A percentile compares a stretch with the other conserved stretches of the same genome.
Conservation (phyloP, 306 rosid species). For the Acacia confusa region DNA sequence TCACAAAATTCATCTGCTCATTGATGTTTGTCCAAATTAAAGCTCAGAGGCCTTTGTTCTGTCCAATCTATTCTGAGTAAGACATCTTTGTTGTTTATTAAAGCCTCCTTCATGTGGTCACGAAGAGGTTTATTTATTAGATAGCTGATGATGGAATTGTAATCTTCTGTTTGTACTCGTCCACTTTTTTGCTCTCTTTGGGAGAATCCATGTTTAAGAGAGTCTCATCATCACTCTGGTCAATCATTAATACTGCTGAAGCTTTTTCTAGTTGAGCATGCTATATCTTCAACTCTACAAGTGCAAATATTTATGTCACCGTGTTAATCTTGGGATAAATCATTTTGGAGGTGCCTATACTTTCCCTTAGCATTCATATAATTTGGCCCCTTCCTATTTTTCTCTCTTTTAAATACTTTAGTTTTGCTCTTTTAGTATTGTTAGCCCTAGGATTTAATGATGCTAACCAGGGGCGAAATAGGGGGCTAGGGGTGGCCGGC, state of each 20-base stretch:
- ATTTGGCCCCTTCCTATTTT: no score
- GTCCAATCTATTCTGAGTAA: constrained; percentile 72
- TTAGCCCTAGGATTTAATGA: no score
- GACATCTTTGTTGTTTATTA: constrained; percentile 46
- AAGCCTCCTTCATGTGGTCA: no score
- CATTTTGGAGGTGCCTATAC: no score
- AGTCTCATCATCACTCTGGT: constrained; percentile 53
- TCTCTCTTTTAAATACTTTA: no score
- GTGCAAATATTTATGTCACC: constrained; percentile 12
- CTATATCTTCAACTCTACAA: constrained; percentile 83
- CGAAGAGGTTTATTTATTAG: no score
- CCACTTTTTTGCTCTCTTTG: constrained; percentile 55
- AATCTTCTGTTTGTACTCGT: constrained; percentile 69
- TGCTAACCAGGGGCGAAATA: no score
- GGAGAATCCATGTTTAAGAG: constrained; percentile 92
- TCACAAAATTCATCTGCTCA: constrained; percentile 84
- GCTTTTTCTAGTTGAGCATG: constrained; percentile 91
- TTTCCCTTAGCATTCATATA: no score
- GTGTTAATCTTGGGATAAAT: no score
- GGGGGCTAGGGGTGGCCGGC: no score
- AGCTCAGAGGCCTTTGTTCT: constrained; percentile 67
- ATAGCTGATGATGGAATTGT: constrained; percentile 79
- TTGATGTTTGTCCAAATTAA: constrained; percentile 89
- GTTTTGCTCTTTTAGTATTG: no score
- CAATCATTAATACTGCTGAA: constrained; percentile 78